Evolutionary conservation across 495 filamentous ascomycete species (phyloP).

Genomic region (Tuber umbilicatum): DNA sequence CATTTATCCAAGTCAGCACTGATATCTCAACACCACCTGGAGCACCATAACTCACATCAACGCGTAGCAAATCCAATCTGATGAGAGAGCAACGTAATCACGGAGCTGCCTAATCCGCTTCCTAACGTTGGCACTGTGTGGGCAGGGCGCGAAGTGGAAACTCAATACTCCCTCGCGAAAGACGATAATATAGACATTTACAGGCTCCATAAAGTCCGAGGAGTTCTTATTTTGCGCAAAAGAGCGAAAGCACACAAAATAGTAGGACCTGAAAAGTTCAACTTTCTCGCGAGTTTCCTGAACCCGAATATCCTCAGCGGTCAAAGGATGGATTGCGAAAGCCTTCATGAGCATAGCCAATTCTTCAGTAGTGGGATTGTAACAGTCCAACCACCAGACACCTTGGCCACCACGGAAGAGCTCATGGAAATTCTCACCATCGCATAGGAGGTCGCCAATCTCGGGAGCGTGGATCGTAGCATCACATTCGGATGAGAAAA

Average conservation of each 20-base stretch:
- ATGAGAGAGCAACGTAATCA: constrained; percentile 85
- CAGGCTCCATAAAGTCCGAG: constrained; percentile 83
- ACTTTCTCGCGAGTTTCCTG: constrained; percentile 97
- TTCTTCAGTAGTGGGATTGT: constrained; percentile 82
- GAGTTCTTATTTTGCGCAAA: constrained; percentile 89
- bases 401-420: constrained; percentile 86
- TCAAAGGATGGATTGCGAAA: constrained; percentile 91
- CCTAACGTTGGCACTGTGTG: constrained; percentile 91
- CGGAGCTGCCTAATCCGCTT: constrained; percentile 85
- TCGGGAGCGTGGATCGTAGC: constrained; percentile 84
- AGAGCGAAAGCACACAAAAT: constrained; percentile 94
- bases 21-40: not conserved
- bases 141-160: constrained; percentile 90
- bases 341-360: constrained; percentile 87
- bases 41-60: constrained; percentile 53
- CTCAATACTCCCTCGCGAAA: constrained; percentile 92
- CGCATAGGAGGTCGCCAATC: constrained; percentile 76
- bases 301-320: constrained; percentile 92
- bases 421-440: constrained; percentile 79
- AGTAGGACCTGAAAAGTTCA: constrained; percentile 92
- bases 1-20: not conserved
- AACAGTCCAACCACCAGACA: constrained; percentile 92
- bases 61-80: constrained; percentile 97
- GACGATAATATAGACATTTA: constrained; percentile 96
- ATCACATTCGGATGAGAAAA: constrained; percentile 91